Evolutionary conservation across 331 rosid genomes (phyloP).

Genomic region (Telfairia occidentalis): DNA sequence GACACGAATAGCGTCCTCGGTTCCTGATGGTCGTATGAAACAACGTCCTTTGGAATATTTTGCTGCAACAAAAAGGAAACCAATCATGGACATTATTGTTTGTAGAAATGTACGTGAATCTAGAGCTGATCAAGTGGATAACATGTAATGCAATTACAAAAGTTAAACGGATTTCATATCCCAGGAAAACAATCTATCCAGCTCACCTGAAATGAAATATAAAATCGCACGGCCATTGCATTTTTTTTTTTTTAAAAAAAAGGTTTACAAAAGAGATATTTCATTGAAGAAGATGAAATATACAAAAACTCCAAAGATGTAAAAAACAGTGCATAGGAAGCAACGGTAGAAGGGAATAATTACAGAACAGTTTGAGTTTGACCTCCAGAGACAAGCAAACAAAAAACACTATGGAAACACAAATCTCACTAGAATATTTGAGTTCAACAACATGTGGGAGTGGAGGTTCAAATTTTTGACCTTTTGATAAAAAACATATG

Average conservation of each 20-base stretch:
- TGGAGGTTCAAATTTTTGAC: too few species aligned
- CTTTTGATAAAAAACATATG: too few species aligned
- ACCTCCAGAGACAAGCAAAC: background rate
- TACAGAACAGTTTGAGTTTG: background rate
- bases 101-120: background rate
- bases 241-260: too few species aligned
- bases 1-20: conserved; percentile 82
- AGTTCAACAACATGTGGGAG: too few species aligned
- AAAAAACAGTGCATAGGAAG: background rate
- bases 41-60: conserved; percentile 63
- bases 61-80: conserved; percentile 24
- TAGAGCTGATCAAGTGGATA: background rate
- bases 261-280: background rate
- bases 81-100: background rate
- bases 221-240: too few species aligned
- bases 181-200: background rate
- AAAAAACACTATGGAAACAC: background rate
- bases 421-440: background rate
- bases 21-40: conserved; percentile 88
- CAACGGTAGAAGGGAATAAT: background rate
- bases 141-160: background rate
- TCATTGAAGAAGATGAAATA: background rate
- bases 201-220: background rate
- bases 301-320: background rate
- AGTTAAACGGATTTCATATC: background rate